Percentiles rank a stretch among this genome's conserved stretches.
Evolutionary conservation across 2,329 filamentous ascomycete species (phyloP).

Genomic region (Coniochaeta ligniaria): DNA sequence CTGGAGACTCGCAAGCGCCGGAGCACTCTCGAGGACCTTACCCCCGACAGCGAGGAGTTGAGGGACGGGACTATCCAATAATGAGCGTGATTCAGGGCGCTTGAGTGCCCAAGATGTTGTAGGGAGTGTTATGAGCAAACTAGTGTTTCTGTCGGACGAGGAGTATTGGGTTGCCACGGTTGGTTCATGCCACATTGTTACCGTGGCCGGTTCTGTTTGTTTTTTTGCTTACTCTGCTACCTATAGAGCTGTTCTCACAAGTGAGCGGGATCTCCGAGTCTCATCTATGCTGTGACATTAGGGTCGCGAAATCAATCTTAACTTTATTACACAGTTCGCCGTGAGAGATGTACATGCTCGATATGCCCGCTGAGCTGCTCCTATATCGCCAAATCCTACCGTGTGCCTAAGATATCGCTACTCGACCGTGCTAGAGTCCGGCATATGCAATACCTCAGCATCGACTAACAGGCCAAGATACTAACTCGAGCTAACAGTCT

Average conservation of each 20-base stretch:
- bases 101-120: not conserved
- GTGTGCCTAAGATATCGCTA: not conserved
- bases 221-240: not conserved
- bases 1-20: conserved; percentile 2
- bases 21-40: conserved; percentile 16
- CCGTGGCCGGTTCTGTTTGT: not conserved
- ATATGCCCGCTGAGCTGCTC: not conserved
- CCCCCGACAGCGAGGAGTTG: conserved; percentile 18
- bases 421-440: not conserved
- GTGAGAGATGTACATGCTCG: not conserved
- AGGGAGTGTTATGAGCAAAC: not conserved
- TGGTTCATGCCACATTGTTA: not conserved
- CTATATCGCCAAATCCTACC: not conserved
- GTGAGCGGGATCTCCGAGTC: not conserved
- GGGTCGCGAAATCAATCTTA: not conserved
- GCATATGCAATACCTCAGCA: not conserved
- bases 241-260: not conserved
- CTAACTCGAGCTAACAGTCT: not conserved
- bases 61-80: conserved; percentile 17
- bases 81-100: not conserved
- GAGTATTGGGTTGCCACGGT: not conserved
- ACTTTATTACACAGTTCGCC: not conserved
- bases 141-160: not conserved
- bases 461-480: not conserved
- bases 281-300: not conserved